Percentiles rank a stretch among this genome's conserved stretches.
phyloP scores from a whole-genome alignment of 139 green algal species.

The Tetradesmus lagerheimii region DNA sequence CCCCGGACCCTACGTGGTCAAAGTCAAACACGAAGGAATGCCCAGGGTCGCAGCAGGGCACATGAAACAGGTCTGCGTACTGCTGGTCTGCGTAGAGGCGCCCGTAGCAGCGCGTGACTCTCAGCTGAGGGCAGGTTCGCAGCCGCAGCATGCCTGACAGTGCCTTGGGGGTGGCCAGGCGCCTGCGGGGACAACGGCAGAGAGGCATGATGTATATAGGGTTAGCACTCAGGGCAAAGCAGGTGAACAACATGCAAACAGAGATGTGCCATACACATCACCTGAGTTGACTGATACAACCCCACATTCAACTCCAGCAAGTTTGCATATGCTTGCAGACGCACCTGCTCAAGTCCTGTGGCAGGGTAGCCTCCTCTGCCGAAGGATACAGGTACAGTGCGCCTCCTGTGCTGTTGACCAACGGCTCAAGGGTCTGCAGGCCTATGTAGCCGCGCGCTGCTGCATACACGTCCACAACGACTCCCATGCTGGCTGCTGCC shows the following conservation, averaged over 20 bases:
- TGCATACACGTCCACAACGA: constrained; percentile 88
- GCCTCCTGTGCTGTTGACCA: constrained; percentile 78
- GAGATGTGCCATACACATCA: too few species aligned
- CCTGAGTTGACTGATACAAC: too few species aligned
- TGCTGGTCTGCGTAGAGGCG: constrained; percentile 67
- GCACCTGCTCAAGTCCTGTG: constrained; percentile 63
- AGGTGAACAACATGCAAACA: too few species aligned
- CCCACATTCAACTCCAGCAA: not conserved
- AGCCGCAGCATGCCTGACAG: constrained; percentile 80
- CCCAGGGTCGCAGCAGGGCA: constrained; percentile 69
- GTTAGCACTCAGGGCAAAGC: too few species aligned
- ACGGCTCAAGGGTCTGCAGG: constrained; percentile 59
- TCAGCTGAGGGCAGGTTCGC: constrained; percentile 78
- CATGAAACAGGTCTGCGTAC: constrained; percentile 80
- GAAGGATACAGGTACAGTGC: constrained; percentile 82
- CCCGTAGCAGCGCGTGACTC: constrained; percentile 74
- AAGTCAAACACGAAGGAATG: constrained; percentile 82
- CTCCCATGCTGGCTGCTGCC: constrained; percentile 78
- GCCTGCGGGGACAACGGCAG: constrained; percentile 63
- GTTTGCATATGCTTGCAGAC: not conserved
- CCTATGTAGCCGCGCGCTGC: constrained; percentile 52
- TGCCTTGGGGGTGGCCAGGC: constrained; percentile 69
- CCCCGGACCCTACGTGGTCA: constrained; percentile 10
- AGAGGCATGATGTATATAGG: not conserved
- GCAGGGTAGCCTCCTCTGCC: constrained; percentile 70